These are phyloP conservation scores for Lentinula guzmanii DNA, from an alignment of 768 basidiomycete genomes.

Conservation along the genomic window DNA sequence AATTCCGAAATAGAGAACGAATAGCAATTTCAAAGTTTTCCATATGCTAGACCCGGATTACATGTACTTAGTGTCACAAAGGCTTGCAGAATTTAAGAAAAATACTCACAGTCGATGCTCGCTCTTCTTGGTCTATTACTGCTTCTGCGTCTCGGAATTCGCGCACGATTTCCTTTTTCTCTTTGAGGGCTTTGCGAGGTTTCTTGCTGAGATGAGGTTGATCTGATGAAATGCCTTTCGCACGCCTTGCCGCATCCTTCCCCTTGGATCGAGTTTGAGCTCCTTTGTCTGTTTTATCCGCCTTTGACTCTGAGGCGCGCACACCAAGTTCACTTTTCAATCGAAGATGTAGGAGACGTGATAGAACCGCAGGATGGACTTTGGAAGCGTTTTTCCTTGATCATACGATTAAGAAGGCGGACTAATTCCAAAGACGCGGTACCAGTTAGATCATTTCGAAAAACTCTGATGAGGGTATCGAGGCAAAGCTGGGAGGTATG, in stretches of 20 bases:
- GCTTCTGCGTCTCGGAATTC: slow-evolving; percentile 94
- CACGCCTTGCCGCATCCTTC: slow-evolving; percentile 34
- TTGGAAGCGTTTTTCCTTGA: slow-evolving; percentile 90
- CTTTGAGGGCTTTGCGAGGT: slow-evolving; percentile 76
- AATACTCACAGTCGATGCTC: slow-evolving; percentile 65
- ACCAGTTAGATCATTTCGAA: slow-evolving; percentile 78
- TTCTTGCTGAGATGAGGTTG: slow-evolving; percentile 89
- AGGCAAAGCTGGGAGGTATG: slow-evolving; percentile 86
- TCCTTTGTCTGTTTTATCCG: slow-evolving; percentile 39
- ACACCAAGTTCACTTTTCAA: slow-evolving; percentile 82
- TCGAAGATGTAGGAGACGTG: slow-evolving; percentile 79
- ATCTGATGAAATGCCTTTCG: slow-evolving; percentile 54
- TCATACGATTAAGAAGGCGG: slow-evolving; percentile 89
- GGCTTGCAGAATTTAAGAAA: background rate
- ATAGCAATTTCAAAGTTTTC: slow-evolving; percentile 96
- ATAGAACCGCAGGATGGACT: slow-evolving; percentile 84
- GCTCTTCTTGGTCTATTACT: slow-evolving; percentile 88
- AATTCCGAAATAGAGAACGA: slow-evolving; percentile 94
- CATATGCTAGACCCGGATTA: slow-evolving; percentile 71
- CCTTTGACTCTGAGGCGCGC: slow-evolving; percentile 66
- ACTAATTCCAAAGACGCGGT: slow-evolving; percentile 81
- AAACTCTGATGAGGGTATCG: slow-evolving; percentile 73
- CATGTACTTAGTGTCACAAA: slow-evolving; percentile 8
- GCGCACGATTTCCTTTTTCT: slow-evolving; percentile 83
- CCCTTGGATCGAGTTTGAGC: slow-evolving; percentile 36